Percentiles rank a stretch among this genome's conserved stretches.
phyloP scores from a whole-genome alignment of 441 rosid species.

The Arabidopsis lyrata region DNA sequence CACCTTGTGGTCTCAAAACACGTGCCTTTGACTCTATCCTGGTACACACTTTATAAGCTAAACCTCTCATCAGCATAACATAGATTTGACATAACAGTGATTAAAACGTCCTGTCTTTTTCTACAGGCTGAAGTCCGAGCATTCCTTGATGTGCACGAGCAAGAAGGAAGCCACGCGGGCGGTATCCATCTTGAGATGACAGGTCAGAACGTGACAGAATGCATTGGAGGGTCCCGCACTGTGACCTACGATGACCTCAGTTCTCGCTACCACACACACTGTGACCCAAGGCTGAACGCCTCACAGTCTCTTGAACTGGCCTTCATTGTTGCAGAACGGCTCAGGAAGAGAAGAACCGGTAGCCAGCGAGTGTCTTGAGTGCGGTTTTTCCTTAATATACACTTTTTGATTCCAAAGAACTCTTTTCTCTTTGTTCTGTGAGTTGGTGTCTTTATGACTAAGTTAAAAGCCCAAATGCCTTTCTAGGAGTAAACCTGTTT shows the following conservation, averaged over 20 bases:
- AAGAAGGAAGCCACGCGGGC: conserved; percentile 84
- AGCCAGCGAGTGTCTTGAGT: conserved; percentile 48
- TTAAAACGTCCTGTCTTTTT: neutral
- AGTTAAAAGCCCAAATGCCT: conserved; percentile 9
- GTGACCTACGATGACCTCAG: conserved; percentile 69
- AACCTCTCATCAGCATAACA: conserved; percentile 11
- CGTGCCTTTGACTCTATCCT: conserved; percentile 83
- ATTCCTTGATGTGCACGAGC: conserved; percentile 83
- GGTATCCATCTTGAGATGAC: conserved; percentile 86
- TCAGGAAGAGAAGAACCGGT: conserved; percentile 67
- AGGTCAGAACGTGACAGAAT: conserved; percentile 81
- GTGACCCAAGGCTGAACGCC: conserved; percentile 80
- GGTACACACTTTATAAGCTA: conserved; percentile 52
- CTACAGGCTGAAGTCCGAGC: conserved; percentile 73
- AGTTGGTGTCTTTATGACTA: conserved; percentile 24
- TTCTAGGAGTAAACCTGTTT: conserved; percentile 25
- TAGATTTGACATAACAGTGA: conserved; percentile 16
- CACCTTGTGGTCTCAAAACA: conserved; percentile 89
- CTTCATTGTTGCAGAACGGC: conserved; percentile 72
- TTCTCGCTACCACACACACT: conserved; percentile 80
- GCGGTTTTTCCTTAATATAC: neutral
- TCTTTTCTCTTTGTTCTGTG: conserved; percentile 30
- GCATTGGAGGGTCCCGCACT: conserved; percentile 83
- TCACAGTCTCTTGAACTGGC: conserved; percentile 76
- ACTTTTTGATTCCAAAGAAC: conserved; percentile 25